phyloP scores from a whole-genome alignment of 2,329 filamentous ascomycete genomes.

The Hirsutella thompsonii region DNA sequence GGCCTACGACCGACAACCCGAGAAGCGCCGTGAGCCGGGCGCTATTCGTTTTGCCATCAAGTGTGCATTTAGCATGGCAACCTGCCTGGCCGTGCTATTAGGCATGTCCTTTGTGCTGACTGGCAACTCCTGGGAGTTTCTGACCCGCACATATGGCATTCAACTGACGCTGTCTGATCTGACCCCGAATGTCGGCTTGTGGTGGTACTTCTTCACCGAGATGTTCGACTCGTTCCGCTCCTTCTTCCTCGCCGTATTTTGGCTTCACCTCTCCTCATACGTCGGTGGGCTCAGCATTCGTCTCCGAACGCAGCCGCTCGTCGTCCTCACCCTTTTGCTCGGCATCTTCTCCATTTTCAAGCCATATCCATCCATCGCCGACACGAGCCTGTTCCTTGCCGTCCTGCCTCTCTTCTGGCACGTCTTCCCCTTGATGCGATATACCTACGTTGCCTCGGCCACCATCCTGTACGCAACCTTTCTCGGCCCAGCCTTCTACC shows the following conservation, averaged over 20 bases:
- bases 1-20: slow-evolving; percentile 54
- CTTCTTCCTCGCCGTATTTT: slow-evolving; percentile 97
- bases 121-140: slow-evolving; percentile 72
- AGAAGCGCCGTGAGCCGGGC: slow-evolving; percentile 20
- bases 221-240: slow-evolving; percentile 98
- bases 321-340: slow-evolving; percentile 69
- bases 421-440: slow-evolving; percentile 84
- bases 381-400: slow-evolving; percentile 75
- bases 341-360: slow-evolving; percentile 94
- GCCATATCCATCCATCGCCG: slow-evolving; percentile 87
- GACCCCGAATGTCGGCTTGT: slow-evolving; percentile 87
- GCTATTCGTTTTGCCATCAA: slow-evolving; percentile 37
- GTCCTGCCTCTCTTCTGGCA: slow-evolving; percentile 81
- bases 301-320: slow-evolving; percentile 73
- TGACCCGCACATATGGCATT: slow-evolving; percentile 82
- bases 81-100: slow-evolving; percentile 49
- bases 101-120: slow-evolving; percentile 61
- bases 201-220: slow-evolving; percentile 99
- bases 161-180: slow-evolving; percentile 84
- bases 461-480: slow-evolving; percentile 79
- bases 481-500: slow-evolving; percentile 87
- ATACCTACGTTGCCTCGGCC: slow-evolving; percentile 75
- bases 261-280: slow-evolving; percentile 87
- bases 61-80: slow-evolving; percentile 38
- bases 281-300: slow-evolving; percentile 76